Base-by-base conservation (phyloP, 768 basidiomycete genomes). In the Pisolithus sp. region DNA sequence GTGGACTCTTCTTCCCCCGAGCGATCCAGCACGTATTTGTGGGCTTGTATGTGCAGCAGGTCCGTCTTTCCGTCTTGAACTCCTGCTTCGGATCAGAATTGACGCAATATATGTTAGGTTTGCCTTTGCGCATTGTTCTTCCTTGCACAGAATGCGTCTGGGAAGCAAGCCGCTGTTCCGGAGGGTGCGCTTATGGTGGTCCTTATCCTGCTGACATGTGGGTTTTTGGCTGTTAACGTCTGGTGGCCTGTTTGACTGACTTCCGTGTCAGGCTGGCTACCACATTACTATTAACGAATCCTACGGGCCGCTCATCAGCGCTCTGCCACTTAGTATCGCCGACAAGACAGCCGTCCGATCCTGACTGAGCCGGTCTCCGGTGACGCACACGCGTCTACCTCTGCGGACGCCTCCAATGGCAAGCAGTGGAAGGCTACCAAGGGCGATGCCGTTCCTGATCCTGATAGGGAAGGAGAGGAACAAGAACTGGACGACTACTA, bases 1-100 rank as follows among this genome's bases (percentile, higher is more conserved):
- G 95, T 36, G 96, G 96, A 0, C 65, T 90, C 46, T 98, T 96
- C 76, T 98, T 93, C 77, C 94, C 94, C 21, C 89, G 85, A 68
- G 95, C 96, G 5, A 81, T 98, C 24, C 83, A 89, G 46, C 96
- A 98, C 62, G 63, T 95, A 28, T 97, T 98, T 57, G 91, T 93
- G 20, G 96, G 95, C 3, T 60, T 98, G 64, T 99, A 99, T 64
- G 77, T 99, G 42, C 81, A 94, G 65, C 85, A 96, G 65, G 46
- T 47, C n/a, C 9, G 46, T 36, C n/a, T 23, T 36, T 47, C 34
- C 8, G 18, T 28, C 44, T 31, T 28, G 24, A 30, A 21, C n/a
- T 21, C 21, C 6, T 18, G 10, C n/a, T 30, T 24, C 23, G 13
- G 15, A 50, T 23, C 28, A 18, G 20, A 10, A 34, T 40, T 23